Percentiles rank a stretch among this genome's conserved stretches.
phyloP scores from a whole-genome alignment of 371 early-diverging fungal species.

The Lichtheimia corymbifera region DNA sequence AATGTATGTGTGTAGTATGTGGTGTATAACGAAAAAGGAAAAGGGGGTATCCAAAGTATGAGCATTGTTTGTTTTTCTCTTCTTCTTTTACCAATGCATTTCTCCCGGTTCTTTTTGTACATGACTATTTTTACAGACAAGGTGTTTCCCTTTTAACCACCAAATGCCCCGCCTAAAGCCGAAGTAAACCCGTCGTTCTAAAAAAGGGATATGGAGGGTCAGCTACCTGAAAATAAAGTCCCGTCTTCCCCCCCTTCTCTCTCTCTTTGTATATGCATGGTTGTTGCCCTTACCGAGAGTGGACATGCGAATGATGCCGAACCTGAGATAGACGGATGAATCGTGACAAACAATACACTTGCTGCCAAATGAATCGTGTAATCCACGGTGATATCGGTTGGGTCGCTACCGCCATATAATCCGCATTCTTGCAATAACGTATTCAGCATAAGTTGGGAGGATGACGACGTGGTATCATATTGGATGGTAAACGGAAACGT shows the following conservation, averaged over 20 bases:
- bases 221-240: no score
- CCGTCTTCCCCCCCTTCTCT: no score
- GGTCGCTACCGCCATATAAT: conserved; percentile 23
- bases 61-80: conserved; percentile 1
- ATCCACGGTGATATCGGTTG: conserved; percentile 30
- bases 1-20: no score
- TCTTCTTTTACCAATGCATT: not conserved
- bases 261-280: no score
- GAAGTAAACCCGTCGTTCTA: no score
- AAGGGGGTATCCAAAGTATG: not conserved
- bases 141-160: no score
- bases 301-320: conserved; percentile 44
- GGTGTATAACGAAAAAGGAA: no score
- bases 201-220: no score
- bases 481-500: conserved; percentile 49
- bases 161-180: no score
- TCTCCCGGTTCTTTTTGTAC: no score
- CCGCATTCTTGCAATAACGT: conserved; percentile 53
- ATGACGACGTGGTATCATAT: conserved; percentile 36
- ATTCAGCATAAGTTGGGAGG: conserved; percentile 39
- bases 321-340: conserved; percentile 34
- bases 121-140: no score
- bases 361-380: conserved; percentile 38
- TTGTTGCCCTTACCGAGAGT: conserved; percentile 21
- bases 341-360: conserved; percentile 38